Conservation (phyloP, 192 early-diverging fungal genomes). For the Mortierella claussenii region DNA sequence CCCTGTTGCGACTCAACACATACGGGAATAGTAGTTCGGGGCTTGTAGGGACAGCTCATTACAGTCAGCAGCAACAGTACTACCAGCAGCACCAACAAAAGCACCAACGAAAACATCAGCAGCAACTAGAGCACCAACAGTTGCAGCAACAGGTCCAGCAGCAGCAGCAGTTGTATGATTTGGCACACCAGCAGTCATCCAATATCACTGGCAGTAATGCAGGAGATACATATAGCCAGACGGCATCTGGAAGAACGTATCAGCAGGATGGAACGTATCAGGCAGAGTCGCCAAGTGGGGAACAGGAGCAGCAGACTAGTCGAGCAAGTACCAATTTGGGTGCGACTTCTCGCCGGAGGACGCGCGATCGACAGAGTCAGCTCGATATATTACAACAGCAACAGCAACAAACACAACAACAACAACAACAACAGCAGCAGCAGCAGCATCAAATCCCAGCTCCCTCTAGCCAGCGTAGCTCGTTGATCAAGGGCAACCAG, state of each 20-base stretch:
- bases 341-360: conserved; percentile 14
- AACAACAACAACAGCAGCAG: conserved; percentile 10
- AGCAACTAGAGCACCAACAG: conserved; percentile 42
- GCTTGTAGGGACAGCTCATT: conserved; percentile 16
- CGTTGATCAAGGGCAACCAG: conserved; percentile 11
- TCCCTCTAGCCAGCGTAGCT: neutral
- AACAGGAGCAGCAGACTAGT: neutral
- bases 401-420: conserved; percentile 19
- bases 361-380: conserved; percentile 46
- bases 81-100: conserved; percentile 49
- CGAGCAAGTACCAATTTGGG: neutral
- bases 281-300: conserved; percentile 1
- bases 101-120: conserved; percentile 37
- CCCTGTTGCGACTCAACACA: conserved; percentile 27
- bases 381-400: conserved; percentile 17
- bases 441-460: conserved; percentile 1
- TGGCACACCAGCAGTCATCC: conserved; percentile 16
- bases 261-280: conserved; percentile 25
- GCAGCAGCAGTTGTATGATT: conserved; percentile 41
- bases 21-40: conserved; percentile 30
- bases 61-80: conserved; percentile 51
- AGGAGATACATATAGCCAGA: conserved; percentile 5
- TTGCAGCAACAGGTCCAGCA: conserved; percentile 50
- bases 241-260: neutral
- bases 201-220: no score